These are phyloP conservation scores for Daldinia decipiens DNA, from an alignment of 495 filamentous ascomycete genomes.

Conservation along the genomic window DNA sequence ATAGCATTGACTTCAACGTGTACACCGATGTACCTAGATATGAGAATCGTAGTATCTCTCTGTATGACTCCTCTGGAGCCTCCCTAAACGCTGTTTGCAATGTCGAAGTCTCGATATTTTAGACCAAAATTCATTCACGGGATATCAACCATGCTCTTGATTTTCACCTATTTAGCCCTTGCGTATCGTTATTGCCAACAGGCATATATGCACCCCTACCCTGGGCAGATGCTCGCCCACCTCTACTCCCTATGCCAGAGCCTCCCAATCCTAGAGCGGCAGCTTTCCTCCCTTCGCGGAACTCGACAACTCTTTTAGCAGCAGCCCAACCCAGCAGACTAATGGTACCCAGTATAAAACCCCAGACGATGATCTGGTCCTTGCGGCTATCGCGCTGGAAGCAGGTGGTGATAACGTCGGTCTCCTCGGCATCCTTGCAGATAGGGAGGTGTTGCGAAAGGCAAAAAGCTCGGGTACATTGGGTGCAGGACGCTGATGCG, in stretches of 20 bases:
- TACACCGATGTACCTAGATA: background rate
- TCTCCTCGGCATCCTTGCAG: constrained; percentile 85
- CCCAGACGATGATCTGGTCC: constrained; percentile 89
- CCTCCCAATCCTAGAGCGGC: constrained; percentile 21
- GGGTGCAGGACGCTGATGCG: constrained; percentile 67
- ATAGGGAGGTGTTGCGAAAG: constrained; percentile 83
- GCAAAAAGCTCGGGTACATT: constrained; percentile 94
- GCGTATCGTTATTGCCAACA: constrained; percentile 14
- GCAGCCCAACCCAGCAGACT: constrained; percentile 84
- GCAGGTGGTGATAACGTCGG: constrained; percentile 88
- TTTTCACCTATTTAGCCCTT: constrained; percentile 7
- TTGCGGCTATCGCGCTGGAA: constrained; percentile 93
- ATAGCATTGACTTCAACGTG: background rate
- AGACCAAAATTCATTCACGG: background rate
- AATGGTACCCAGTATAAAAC: constrained; percentile 89
- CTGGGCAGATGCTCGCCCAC: background rate
- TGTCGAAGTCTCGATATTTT: background rate
- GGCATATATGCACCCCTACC: constrained; percentile 38
- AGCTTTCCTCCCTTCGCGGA: constrained; percentile 58
- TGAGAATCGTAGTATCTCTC: background rate
- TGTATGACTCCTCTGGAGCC: background rate
- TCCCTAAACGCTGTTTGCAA: constrained; percentile 9
- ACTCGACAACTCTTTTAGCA: constrained; percentile 62
- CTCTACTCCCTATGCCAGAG: constrained; percentile 7
- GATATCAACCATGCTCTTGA: background rate